phyloP scores from a whole-genome alignment of 148 eudicot genomes.

The Polygonum maritimum region DNA sequence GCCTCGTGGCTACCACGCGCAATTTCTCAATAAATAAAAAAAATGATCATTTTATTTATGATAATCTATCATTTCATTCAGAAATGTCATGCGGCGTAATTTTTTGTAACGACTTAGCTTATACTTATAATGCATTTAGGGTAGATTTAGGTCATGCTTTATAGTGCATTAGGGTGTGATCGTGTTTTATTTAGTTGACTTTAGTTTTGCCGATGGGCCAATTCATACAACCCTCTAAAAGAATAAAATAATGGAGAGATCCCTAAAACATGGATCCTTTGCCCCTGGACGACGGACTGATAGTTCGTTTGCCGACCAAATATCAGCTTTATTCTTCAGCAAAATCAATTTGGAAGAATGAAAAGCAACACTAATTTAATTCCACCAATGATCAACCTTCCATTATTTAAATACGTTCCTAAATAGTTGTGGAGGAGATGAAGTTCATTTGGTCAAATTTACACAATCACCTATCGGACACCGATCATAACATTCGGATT shows the following conservation, averaged over 20 bases:
- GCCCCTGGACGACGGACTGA: neutral
- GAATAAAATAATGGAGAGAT: neutral
- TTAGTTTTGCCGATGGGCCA: neutral
- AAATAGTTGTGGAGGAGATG: neutral
- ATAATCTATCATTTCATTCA: no score
- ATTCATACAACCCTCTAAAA: neutral
- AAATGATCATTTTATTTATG: no score
- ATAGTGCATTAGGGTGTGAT: no score
- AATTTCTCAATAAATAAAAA: no score
- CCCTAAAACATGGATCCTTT: conserved; percentile 8
- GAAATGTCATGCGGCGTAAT: no score
- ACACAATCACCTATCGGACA: neutral
- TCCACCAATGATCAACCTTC: neutral
- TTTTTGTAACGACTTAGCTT: no score
- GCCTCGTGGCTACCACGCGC: no score
- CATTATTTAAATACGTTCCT: neutral
- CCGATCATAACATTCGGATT: neutral
- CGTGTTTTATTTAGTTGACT: neutral
- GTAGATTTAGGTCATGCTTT: no score
- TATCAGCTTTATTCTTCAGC: neutral
- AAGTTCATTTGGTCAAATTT: neutral
- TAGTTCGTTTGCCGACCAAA: neutral
- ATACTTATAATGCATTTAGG: no score
- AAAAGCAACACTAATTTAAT: neutral
- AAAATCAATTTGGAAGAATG: neutral